Conservation (phyloP, 2,329 filamentous ascomycete genomes). For the Incumbomyces delicatus region DNA sequence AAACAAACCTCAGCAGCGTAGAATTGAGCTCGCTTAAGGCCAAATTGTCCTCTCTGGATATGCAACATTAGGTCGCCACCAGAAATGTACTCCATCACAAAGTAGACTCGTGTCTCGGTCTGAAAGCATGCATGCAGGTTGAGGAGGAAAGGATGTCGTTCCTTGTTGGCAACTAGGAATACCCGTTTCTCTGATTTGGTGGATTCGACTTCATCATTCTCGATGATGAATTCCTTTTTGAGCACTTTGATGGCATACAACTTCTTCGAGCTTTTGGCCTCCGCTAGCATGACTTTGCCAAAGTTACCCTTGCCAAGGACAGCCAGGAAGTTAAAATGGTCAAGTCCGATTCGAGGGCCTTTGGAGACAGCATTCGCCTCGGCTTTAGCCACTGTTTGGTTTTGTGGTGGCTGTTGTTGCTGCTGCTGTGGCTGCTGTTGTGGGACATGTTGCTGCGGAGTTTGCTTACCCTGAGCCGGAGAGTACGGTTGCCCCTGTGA, state of each 20-base stretch:
- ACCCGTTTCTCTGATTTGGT: constrained; percentile 96
- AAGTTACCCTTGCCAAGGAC: constrained; percentile 99
- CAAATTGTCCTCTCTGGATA: constrained; percentile 93
- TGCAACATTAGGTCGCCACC: constrained; percentile 98
- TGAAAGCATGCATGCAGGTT: constrained; percentile 98
- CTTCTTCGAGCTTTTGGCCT: constrained; percentile 85
- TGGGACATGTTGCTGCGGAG: constrained; percentile 19
- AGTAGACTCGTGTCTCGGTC: constrained; percentile 95
- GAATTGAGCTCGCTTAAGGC: constrained; percentile 93
- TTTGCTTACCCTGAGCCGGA: constrained; percentile 21
- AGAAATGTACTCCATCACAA: constrained; percentile 99
- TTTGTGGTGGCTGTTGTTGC: constrained; percentile 21
- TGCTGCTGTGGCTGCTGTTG: constrained; percentile 15
- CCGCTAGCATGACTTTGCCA: constrained; percentile 98
- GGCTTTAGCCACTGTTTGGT: constrained; percentile 19
- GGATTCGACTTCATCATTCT: constrained; percentile 98
- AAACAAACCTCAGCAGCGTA: constrained; percentile 96
- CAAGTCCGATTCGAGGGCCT: constrained; percentile 67
- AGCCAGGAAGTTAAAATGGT: constrained; percentile 98
- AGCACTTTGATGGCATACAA: constrained; percentile 97
- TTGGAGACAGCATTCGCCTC: constrained; percentile 17
- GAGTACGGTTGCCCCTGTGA: constrained; percentile 25
- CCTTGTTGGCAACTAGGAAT: constrained; percentile 92
- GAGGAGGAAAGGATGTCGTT: constrained; percentile 88
- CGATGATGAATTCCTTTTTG: constrained; percentile 99